Evolutionary conservation across 2,329 filamentous ascomycete species (phyloP).

Genomic region (Aspergillus costaricaensis): DNA sequence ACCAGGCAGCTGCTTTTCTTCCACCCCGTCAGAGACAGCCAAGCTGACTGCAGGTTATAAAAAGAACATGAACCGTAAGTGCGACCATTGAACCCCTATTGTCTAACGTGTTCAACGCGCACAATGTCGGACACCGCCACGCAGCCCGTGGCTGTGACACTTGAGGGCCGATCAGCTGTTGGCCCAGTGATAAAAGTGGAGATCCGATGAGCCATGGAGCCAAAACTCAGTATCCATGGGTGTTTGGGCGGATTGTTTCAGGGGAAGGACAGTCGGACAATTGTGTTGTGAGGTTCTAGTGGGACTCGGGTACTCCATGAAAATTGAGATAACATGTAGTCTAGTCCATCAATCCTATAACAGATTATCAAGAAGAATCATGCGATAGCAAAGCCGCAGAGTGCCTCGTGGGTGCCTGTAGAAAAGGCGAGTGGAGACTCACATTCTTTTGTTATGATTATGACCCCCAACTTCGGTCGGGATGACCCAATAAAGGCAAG

Average conservation of each 20-base stretch:
- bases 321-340: not conserved
- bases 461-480: slow-evolving; percentile 1
- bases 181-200: slow-evolving; percentile 23
- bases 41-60: slow-evolving; percentile 11
- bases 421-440: not conserved
- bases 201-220: slow-evolving; percentile 15
- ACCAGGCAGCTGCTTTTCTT: slow-evolving; percentile 1
- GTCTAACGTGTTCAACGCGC: not conserved
- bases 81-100: not conserved
- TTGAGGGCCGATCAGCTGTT: slow-evolving; percentile 11
- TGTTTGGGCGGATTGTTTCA: slow-evolving; percentile 11
- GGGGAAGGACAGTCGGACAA: slow-evolving; percentile 4
- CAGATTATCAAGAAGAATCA: no score
- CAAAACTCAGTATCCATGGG: slow-evolving; percentile 9
- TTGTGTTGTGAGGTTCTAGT: not conserved
- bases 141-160: slow-evolving; percentile 18
- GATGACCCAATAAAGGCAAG: not conserved
- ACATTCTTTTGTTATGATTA: slow-evolving; percentile 4
- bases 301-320: not conserved
- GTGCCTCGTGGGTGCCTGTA: not conserved
- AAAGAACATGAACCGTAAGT: slow-evolving; percentile 9
- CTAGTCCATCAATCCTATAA: not conserved
- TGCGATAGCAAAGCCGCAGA: no score
- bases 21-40: slow-evolving; percentile 1
- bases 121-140: slow-evolving; percentile 12